phyloP scores from a whole-genome alignment of 345 rosid species.

The Corchorus capsularis region DNA sequence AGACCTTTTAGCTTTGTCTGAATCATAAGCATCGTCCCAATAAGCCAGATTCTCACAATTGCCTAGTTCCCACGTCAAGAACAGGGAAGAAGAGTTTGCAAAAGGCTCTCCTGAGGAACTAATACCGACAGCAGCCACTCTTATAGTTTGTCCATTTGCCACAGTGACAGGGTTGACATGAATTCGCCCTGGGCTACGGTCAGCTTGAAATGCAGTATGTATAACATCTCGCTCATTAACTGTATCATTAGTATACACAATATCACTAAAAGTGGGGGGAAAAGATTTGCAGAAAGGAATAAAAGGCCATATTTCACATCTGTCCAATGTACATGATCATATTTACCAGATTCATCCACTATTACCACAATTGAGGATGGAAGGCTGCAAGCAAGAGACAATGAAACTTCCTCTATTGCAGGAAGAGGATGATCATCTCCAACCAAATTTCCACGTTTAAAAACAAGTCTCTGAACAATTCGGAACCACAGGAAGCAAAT shows the following conservation, averaged over 20 bases:
- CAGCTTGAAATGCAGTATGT: slow-evolving; percentile 59
- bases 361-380: slow-evolving; percentile 74
- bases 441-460: slow-evolving; percentile 79
- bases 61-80: slow-evolving; percentile 77
- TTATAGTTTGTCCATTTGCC: slow-evolving; percentile 84
- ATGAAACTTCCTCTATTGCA: slow-evolving; percentile 57
- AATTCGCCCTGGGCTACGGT: slow-evolving; percentile 50
- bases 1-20: slow-evolving; percentile 42
- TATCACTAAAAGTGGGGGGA: background rate
- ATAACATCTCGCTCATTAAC: slow-evolving; percentile 70
- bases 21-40: slow-evolving; percentile 65
- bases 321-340: slow-evolving; percentile 8
- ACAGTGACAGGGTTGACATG: slow-evolving; percentile 69
- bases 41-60: slow-evolving; percentile 67
- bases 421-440: slow-evolving; percentile 85
- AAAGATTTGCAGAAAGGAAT: background rate
- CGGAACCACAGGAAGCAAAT: slow-evolving; percentile 28
- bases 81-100: slow-evolving; percentile 91
- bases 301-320: slow-evolving; percentile 10
- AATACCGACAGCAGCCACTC: slow-evolving; percentile 78
- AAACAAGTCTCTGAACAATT: slow-evolving; percentile 59
- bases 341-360: slow-evolving; percentile 88
- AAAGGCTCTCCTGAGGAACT: slow-evolving; percentile 67
- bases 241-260: slow-evolving; percentile 36
- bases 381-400: slow-evolving; percentile 62